These are phyloP conservation scores for Syzygium malaccense DNA, from an alignment of 441 rosid species.

Conservation along the genomic window DNA sequence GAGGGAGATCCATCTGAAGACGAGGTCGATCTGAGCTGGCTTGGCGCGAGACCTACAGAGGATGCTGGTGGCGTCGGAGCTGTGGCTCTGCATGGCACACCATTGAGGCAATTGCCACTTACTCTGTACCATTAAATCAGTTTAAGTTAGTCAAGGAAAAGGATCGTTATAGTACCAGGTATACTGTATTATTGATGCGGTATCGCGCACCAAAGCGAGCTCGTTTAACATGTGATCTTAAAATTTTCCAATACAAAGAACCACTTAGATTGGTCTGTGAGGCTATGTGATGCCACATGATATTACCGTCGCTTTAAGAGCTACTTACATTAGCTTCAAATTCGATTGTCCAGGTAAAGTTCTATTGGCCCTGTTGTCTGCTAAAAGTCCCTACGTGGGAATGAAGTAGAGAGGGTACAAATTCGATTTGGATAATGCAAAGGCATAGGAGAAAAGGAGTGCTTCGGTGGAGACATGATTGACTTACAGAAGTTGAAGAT, in stretches of 20 bases:
- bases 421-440: background rate
- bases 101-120: background rate
- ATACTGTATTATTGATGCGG: background rate
- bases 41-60: background rate
- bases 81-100: background rate
- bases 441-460: background rate
- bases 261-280: background rate
- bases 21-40: background rate
- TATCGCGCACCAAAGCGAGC: background rate
- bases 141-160: background rate
- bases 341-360: background rate
- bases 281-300: background rate
- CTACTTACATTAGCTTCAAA: background rate
- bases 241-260: background rate
- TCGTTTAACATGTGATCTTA: rapidly evolving
- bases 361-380: background rate
- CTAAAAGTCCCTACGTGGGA: background rate
- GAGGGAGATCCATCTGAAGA: background rate
- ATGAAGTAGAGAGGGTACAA: background rate
- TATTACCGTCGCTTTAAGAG: background rate
- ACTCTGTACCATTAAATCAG: background rate
- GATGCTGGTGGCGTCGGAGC: background rate
- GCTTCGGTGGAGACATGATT: background rate
- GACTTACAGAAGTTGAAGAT: background rate
- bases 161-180: background rate